Conservation (phyloP, 371 early-diverging fungal species). For the Mortierella sp. region DNA sequence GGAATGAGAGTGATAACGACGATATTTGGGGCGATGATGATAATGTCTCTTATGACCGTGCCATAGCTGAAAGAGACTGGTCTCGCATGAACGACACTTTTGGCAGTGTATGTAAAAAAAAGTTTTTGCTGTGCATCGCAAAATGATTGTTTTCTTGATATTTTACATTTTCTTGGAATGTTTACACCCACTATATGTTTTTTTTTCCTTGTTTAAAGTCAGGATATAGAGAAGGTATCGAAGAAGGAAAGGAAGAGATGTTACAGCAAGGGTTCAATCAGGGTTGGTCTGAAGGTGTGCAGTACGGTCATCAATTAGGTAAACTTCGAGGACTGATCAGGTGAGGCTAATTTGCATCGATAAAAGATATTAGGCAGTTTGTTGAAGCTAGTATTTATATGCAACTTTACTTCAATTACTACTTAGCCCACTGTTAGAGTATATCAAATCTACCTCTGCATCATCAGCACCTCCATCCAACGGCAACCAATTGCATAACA, state of each 20-base stretch:
- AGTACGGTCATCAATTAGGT: conserved; percentile 49
- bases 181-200: neutral
- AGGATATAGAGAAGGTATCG: conserved; percentile 54
- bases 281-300: conserved; percentile 54
- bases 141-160: neutral
- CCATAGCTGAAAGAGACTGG: conserved; percentile 54
- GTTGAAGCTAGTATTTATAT: neutral
- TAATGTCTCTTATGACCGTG: conserved; percentile 38
- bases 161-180: neutral
- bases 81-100: conserved; percentile 47
- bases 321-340: conserved; percentile 53
- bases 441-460: conserved; percentile 18
- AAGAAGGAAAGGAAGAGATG: conserved; percentile 51
- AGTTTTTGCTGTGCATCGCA: conserved; percentile 4
- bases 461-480: neutral
- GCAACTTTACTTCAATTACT: neutral
- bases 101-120: conserved; percentile 25
- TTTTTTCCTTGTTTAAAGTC: conserved; percentile 16
- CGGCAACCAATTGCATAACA: neutral
- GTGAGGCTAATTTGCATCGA: neutral
- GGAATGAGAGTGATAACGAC: conserved; percentile 26
- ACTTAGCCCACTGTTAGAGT: conserved; percentile 36
- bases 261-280: conserved; percentile 56
- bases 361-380: neutral
- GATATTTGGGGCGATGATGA: conserved; percentile 52